Evolutionary conservation across 345 rosid genomes (phyloP), one percentile per base, ranked within the genome.

Genomic region (Acer saccharum): DNA sequence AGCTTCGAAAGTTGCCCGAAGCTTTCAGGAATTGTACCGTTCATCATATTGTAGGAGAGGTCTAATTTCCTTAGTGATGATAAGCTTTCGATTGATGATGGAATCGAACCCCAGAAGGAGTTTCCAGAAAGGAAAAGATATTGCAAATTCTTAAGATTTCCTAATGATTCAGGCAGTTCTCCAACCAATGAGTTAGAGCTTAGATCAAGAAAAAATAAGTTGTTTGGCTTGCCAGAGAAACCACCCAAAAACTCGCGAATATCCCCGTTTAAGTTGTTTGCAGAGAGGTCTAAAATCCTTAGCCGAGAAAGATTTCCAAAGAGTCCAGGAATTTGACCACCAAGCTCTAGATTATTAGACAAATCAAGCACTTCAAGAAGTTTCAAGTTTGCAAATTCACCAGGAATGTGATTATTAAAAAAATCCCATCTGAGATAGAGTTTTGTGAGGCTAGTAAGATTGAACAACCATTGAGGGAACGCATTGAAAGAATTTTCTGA

Each of bases 101-200:
- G 89, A 64, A 89, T 71, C 2, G 88, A 83, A 65, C 91, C 93
- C 52, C 77, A 82, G 68, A 88, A 78, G 74, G 83, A 79, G 71
- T 91, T 89, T 8, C 83, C 7, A 1, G 83, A 74, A 50, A 91
- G 87, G 78, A 79, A 72, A 10, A 90, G 77, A 66, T 62, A 73
- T 23, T 74, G 78, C 62, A 90, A 83, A 58, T 80, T 76, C 63
- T 55, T 72, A 69, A 90, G 78, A 35, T 75, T 75, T 61, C 85
- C 88, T 61, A 90, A 80, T 58, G 90, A 89, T 25, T 84, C 69
- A 0, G 94, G 91, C 71, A 91, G 68, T 74, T 84, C 78, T 66
- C 87, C 87, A 13, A 20, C 76, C 57, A 87, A 63, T 41, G 81
- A 80, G 77, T 87, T 87, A 54, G 88, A 78, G 60, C 78, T 77